A percentile compares a stretch with the other conserved stretches of the same genome.
phyloP scores from a whole-genome alignment of 2,329 filamentous ascomycete species.

The Fusarium fujikuroi region DNA sequence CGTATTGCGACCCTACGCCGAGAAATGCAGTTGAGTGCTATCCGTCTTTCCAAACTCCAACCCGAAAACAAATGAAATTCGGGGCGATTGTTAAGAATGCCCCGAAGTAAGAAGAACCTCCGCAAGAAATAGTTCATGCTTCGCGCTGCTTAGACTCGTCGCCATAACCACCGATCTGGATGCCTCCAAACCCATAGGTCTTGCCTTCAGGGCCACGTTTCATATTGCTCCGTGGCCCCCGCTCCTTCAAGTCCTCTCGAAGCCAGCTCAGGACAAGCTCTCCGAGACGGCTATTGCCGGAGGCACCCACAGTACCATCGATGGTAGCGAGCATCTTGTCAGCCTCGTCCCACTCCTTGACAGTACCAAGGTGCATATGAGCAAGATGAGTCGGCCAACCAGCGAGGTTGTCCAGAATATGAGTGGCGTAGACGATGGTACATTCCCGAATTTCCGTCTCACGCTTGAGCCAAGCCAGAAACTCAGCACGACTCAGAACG shows the following conservation, averaged over 20 bases:
- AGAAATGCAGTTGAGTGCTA: constrained; percentile 50
- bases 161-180: constrained; percentile 66
- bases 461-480: constrained; percentile 83
- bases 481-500: constrained; percentile 83
- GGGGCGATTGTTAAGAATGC: constrained; percentile 40
- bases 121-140: constrained; percentile 26
- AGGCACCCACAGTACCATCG: constrained; percentile 48
- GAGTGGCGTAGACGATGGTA: constrained; percentile 96
- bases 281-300: constrained; percentile 84
- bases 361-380: constrained; percentile 90
- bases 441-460: constrained; percentile 87
- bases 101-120: not conserved
- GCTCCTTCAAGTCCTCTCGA: constrained; percentile 78
- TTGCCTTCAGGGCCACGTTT: constrained; percentile 69
- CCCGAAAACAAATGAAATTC: constrained; percentile 10
- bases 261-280: constrained; percentile 92
- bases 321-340: constrained; percentile 72
- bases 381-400: constrained; percentile 96
- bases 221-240: constrained; percentile 77
- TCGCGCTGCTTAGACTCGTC: constrained; percentile 60
- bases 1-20: constrained; percentile 19
- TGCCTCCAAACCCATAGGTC: constrained; percentile 66
- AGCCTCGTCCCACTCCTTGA: constrained; percentile 86
- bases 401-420: constrained; percentile 94
- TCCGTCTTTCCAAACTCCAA: constrained; percentile 23